A percentile compares a stretch with the other conserved stretches of the same genome.
Conservation (phyloP, 352 stramenopile genomes). For the Globisporangium iwayamae region DNA sequence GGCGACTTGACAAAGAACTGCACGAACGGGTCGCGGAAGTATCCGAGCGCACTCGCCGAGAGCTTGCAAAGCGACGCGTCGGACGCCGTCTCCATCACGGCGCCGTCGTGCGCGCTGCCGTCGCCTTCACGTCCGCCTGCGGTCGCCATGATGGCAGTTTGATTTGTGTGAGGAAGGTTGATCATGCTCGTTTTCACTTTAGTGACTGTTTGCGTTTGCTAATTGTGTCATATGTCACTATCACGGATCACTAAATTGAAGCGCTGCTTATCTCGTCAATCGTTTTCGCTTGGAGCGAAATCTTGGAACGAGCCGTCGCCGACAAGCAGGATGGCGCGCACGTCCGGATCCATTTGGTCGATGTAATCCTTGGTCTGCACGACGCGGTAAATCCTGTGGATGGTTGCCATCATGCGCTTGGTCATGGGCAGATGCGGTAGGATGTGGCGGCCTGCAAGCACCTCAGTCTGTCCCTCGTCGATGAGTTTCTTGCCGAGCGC, state of each 20-base stretch:
- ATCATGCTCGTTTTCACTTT: background rate
- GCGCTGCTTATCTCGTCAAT: background rate
- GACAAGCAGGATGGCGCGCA: constrained; percentile 32
- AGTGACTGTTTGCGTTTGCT: background rate
- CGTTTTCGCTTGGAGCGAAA: background rate
- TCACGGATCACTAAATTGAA: background rate
- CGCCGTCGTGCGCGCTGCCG: constrained; percentile 43
- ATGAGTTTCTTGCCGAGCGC: constrained; percentile 26
- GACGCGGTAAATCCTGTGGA: constrained; percentile 53
- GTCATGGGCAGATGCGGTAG: constrained; percentile 55
- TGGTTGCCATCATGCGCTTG: constrained; percentile 49
- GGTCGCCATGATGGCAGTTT: background rate
- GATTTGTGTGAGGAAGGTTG: background rate
- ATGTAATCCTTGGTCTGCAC: constrained; percentile 74
- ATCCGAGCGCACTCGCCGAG: constrained; percentile 70
- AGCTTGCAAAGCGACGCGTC: constrained; percentile 86
- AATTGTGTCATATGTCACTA: background rate
- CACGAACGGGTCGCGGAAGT: constrained; percentile 77
- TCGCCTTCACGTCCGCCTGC: background rate
- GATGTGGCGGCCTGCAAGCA: constrained; percentile 36
- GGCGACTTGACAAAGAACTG: constrained; percentile 79
- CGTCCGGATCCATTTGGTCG: constrained; percentile 52
- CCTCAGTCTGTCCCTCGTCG: constrained; percentile 38
- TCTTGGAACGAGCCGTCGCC: constrained; percentile 8
- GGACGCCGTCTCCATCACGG: constrained; percentile 76